Conservation (phyloP, 768 basidiomycete genomes). For the Antrodiella citrinella region DNA sequence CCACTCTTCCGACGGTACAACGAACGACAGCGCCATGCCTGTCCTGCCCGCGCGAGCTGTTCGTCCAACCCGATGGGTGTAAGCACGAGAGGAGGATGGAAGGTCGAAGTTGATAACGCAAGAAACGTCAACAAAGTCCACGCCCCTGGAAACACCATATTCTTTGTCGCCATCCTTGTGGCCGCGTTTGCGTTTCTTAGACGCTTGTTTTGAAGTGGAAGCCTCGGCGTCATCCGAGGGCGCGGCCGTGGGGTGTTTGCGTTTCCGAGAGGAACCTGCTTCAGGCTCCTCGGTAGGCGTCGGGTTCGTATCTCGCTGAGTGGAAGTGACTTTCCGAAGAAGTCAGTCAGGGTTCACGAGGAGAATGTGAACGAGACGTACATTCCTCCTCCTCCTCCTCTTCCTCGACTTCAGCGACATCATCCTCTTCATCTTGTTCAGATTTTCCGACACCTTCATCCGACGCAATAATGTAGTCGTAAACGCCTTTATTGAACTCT, state of each 20-base stretch:
- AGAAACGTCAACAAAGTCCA: conserved; percentile 95
- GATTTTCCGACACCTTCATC: conserved; percentile 69
- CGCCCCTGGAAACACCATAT: conserved; percentile 91
- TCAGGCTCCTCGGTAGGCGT: conserved; percentile 17
- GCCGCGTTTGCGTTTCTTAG: conserved; percentile 24
- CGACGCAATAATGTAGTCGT: conserved; percentile 97
- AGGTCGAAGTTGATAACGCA: conserved; percentile 98
- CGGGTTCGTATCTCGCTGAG: conserved; percentile 35
- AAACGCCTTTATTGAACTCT: conserved; percentile 97
- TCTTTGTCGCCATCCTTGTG: conserved; percentile 54
- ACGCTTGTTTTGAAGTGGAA: background rate
- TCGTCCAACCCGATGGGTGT: conserved; percentile 92
- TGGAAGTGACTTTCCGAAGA: conserved; percentile 38
- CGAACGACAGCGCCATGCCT: conserved; percentile 86
- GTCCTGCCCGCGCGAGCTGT: conserved; percentile 94
- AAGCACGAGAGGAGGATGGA: conserved; percentile 78
- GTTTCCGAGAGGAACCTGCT: conserved; percentile 35
- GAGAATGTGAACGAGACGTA: conserved; percentile 16
- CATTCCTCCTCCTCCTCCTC: conserved; percentile 26
- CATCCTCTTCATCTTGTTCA: conserved; percentile 37
- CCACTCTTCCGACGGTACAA: conserved; percentile 63
- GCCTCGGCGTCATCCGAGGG: conserved; percentile 28
- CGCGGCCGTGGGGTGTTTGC: conserved; percentile 41
- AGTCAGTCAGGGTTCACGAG: background rate
- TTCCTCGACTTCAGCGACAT: conserved; percentile 31